Percentiles rank a stretch among this genome's conserved stretches.
Evolutionary conservation across 2,329 filamentous ascomycete genomes (phyloP).

Genomic region (Calonectria pteridis): DNA sequence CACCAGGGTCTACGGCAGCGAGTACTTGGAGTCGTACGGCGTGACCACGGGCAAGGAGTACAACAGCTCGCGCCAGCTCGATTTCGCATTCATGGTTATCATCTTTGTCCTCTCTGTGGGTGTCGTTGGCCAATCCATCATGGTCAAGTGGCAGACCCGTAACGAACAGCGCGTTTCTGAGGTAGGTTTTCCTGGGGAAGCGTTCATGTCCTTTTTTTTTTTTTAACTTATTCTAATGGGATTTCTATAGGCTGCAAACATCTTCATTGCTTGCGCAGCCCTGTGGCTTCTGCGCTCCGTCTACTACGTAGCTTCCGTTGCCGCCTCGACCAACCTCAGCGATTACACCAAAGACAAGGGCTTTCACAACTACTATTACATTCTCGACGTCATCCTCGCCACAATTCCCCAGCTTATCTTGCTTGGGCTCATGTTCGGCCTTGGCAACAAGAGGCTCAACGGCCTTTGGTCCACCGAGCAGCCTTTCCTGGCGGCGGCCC

Average conservation of each 20-base stretch:
- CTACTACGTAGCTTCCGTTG: constrained; percentile 39
- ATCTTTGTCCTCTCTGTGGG: constrained; percentile 33
- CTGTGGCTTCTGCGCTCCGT: constrained; percentile 43
- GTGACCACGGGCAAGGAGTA: background rate
- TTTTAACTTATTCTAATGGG: background rate
- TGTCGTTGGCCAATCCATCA: constrained; percentile 25
- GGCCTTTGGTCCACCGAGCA: constrained; percentile 45
- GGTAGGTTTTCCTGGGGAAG: constrained; percentile 32
- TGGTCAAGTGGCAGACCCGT: constrained; percentile 35
- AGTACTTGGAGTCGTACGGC: too few species aligned
- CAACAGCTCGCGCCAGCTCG: constrained; percentile 17
- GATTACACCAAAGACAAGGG: background rate
- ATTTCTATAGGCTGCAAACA: constrained; percentile 35
- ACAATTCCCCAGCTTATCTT: constrained; percentile 43
- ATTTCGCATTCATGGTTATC: constrained; percentile 31
- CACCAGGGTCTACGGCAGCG: background rate
- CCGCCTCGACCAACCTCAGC: constrained; percentile 22
- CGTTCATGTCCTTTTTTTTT: too few species aligned
- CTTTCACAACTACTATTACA: constrained; percentile 23
- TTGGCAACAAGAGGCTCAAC: constrained; percentile 42
- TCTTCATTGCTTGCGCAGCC: constrained; percentile 38
- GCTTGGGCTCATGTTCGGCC: constrained; percentile 42
- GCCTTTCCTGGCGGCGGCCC: constrained; percentile 27
- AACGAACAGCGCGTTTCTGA: constrained; percentile 28
- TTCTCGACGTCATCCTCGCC: constrained; percentile 41